These are phyloP conservation scores for Ceratocystis cubensis DNA, from an alignment of 2,329 filamentous ascomycete genomes.

Conservation along the genomic window DNA sequence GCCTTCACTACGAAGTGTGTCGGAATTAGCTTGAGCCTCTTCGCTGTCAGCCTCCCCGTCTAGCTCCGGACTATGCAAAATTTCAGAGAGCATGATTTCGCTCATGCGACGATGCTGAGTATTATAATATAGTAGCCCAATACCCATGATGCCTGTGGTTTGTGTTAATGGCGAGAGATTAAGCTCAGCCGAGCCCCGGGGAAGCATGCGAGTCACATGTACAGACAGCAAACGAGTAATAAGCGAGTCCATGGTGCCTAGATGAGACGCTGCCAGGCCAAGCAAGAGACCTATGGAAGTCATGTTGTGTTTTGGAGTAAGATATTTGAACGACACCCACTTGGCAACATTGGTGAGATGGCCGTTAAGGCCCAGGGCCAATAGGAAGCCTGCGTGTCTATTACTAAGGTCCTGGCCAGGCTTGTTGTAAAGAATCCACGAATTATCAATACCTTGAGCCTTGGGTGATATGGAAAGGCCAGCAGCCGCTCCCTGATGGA, in stretches of 20 bases:
- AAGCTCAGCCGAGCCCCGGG: constrained; percentile 80
- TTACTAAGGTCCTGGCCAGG: constrained; percentile 77
- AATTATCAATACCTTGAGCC: constrained; percentile 90
- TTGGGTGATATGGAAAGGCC: constrained; percentile 81
- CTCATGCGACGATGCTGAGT: constrained; percentile 98
- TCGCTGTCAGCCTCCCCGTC: background rate
- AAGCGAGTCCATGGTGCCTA: constrained; percentile 93
- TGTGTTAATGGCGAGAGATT: constrained; percentile 89
- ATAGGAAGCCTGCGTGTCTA: constrained; percentile 84
- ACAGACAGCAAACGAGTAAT: constrained; percentile 89
- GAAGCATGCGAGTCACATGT: constrained; percentile 89
- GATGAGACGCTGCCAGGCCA: constrained; percentile 81
- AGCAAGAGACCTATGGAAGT: constrained; percentile 92
- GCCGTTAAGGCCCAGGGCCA: constrained; percentile 84
- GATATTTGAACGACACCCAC: constrained; percentile 97
- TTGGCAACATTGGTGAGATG: constrained; percentile 91
- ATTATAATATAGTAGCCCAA: constrained; percentile 84
- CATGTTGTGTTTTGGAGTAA: constrained; percentile 99
- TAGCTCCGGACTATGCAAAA: constrained; percentile 52
- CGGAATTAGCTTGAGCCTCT: constrained; percentile 67
- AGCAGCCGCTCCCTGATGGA: constrained; percentile 89
- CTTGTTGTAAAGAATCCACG: constrained; percentile 98
- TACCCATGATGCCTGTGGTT: constrained; percentile 93
- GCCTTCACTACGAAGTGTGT: constrained; percentile 81
- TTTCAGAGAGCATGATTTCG: constrained; percentile 96